phyloP scores from a whole-genome alignment of 495 filamentous ascomycete genomes.

The Penicillium silybi region DNA sequence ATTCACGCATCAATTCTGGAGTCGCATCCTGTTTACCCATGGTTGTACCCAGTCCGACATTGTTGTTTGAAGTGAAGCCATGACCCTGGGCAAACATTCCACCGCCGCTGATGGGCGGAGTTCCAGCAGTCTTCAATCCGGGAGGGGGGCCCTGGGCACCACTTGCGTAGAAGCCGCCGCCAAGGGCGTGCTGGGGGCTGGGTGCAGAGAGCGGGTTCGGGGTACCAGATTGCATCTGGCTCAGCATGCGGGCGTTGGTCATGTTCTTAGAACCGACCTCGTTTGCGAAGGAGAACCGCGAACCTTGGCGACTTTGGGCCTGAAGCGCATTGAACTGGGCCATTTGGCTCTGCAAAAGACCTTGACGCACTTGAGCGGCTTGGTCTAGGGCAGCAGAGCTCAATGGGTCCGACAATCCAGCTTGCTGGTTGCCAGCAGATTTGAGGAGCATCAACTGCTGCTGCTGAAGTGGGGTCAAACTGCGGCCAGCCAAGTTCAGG shows the following conservation, averaged over 20 bases:
- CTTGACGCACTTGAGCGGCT: conserved; percentile 37
- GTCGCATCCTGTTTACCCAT: conserved; percentile 66
- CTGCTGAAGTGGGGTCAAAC: conserved; percentile 77
- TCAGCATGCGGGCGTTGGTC: conserved; percentile 78
- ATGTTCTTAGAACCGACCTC: conserved; percentile 77
- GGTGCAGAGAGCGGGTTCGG: conserved; percentile 58
- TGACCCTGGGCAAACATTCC: conserved; percentile 75
- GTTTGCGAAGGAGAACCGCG: conserved; percentile 84
- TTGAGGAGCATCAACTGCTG: conserved; percentile 67
- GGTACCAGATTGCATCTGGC: conserved; percentile 76
- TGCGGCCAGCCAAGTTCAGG: conserved; percentile 59
- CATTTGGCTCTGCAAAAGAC: conserved; percentile 58
- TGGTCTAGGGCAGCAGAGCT: conserved; percentile 36
- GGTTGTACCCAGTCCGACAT: conserved; percentile 63
- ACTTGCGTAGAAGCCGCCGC: conserved; percentile 48
- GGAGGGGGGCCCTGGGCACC: conserved; percentile 88
- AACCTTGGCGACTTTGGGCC: conserved; percentile 79
- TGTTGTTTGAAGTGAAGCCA: conserved; percentile 66
- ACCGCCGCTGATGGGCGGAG: conserved; percentile 75
- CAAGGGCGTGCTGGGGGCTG: conserved; percentile 43
- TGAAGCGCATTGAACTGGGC: conserved; percentile 53
- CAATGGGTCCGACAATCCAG: conserved; percentile 52
- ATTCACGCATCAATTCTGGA: conserved; percentile 74
- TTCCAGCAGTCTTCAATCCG: conserved; percentile 89
- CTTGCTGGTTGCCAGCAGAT: conserved; percentile 51